phyloP scores from a whole-genome alignment of 306 rosid species.

The Malus sylvestris region DNA sequence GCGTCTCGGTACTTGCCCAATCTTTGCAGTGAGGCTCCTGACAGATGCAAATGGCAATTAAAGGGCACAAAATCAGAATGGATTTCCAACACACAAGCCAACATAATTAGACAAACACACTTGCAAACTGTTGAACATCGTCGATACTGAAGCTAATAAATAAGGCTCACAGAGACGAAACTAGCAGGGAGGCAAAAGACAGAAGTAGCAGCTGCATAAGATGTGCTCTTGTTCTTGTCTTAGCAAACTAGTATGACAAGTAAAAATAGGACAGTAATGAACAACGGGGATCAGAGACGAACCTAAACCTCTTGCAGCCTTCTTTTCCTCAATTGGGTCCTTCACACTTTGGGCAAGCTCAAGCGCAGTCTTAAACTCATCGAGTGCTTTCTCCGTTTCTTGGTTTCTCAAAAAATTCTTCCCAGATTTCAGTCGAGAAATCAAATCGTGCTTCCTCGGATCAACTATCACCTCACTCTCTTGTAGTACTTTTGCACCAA shows the following conservation, averaged over 20 bases:
- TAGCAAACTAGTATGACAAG: not conserved
- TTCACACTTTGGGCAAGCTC: slow-evolving; percentile 63
- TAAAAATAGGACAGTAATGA: not conserved
- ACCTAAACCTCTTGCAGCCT: slow-evolving; percentile 98
- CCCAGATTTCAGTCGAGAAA: slow-evolving; percentile 71
- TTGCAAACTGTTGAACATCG: not conserved
- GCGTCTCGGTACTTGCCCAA: slow-evolving; percentile 83
- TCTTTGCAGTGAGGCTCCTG: slow-evolving; percentile 95
- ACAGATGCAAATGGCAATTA: slow-evolving; percentile 1
- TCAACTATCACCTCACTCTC: slow-evolving; percentile 73
- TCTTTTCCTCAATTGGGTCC: slow-evolving; percentile 87
- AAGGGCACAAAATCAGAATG: not conserved
- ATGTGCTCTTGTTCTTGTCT: not conserved
- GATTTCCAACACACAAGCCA: not conserved
- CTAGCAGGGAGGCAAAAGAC: not conserved
- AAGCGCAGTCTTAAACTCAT: slow-evolving; percentile 68
- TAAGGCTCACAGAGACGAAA: not conserved
- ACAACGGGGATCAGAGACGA: slow-evolving; percentile 17
- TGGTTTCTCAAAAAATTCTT: slow-evolving; percentile 86
- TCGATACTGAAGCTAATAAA: not conserved
- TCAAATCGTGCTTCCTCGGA: slow-evolving; percentile 75
- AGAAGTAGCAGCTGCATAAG: not conserved
- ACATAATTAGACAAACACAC: not conserved
- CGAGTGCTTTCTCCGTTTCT: slow-evolving; percentile 63
- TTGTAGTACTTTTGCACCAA: slow-evolving; percentile 54